These are phyloP conservation scores for Suillus decipiens DNA, from an alignment of 768 basidiomycete genomes.

Conservation along the genomic window DNA sequence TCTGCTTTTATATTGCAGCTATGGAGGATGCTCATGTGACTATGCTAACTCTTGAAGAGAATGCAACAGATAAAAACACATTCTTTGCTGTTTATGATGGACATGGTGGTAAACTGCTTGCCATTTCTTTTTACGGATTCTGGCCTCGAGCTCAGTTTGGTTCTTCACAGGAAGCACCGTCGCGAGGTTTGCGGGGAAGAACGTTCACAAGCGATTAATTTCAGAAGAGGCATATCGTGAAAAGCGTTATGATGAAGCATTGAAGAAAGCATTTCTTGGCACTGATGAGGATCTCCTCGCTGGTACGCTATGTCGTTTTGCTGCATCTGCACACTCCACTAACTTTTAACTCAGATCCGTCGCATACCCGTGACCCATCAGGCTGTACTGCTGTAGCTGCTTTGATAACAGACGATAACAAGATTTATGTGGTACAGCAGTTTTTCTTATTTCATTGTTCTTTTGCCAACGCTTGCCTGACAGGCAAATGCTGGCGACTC, in stretches of 20 bases:
- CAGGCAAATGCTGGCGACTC: slow-evolving; percentile 99
- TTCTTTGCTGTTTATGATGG: slow-evolving; percentile 99
- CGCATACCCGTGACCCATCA: slow-evolving; percentile 87
- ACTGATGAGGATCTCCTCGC: slow-evolving; percentile 93
- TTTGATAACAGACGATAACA: slow-evolving; percentile 73
- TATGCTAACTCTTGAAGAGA: slow-evolving; percentile 66
- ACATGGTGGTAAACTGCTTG: slow-evolving; percentile 72
- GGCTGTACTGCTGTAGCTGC: slow-evolving; percentile 96
- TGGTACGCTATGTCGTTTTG: slow-evolving; percentile 46
- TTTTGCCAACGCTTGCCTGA: slow-evolving; percentile 10
- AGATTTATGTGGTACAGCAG: slow-evolving; percentile 74
- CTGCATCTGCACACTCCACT: slow-evolving; percentile 1
- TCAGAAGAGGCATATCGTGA: slow-evolving; percentile 72
- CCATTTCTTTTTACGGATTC: slow-evolving; percentile 7
- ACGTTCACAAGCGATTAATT: slow-evolving; percentile 77
- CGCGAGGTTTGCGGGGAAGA: slow-evolving; percentile 83
- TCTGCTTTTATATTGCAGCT: slow-evolving; percentile 47
- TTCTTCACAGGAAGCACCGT: slow-evolving; percentile 66
- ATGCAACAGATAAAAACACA: slow-evolving; percentile 51
- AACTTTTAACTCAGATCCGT: slow-evolving; percentile 60
- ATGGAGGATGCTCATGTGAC: slow-evolving; percentile 97
- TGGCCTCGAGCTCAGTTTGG: slow-evolving; percentile 11
- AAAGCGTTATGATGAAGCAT: slow-evolving; percentile 68
- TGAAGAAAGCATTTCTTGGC: slow-evolving; percentile 89
- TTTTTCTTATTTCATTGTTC: slow-evolving; percentile 14